Conservation (phyloP, 768 basidiomycete species). For the Boletales sp. region DNA sequence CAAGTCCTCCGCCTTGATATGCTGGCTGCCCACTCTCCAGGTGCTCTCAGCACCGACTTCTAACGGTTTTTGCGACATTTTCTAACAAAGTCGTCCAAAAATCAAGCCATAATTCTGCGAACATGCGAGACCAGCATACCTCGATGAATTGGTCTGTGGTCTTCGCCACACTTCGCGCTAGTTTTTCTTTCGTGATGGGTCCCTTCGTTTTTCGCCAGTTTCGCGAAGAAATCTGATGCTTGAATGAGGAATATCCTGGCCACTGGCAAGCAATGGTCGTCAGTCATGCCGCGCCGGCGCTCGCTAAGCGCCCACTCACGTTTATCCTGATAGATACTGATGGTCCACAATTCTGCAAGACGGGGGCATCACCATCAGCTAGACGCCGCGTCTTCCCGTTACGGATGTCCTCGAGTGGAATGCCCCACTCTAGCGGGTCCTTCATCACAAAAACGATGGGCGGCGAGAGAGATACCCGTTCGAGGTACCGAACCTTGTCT, state of each 20-base stretch:
- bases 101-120: too few relatives aligned
- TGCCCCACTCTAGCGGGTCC: conserved; percentile 53
- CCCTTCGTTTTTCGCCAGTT: conserved; percentile 71
- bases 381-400: conserved; percentile 53
- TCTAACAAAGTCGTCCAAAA: conserved; percentile 33
- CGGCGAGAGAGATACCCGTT: conserved; percentile 54
- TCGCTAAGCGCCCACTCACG: conserved; percentile 31
- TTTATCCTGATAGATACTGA: conserved; percentile 72
- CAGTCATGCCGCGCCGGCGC: not conserved
- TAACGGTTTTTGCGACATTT: conserved; percentile 38
- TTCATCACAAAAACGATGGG: conserved; percentile 61
- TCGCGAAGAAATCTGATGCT: conserved; percentile 67
- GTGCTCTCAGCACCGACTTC: conserved; percentile 45
- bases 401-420: conserved; percentile 56
- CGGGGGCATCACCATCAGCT: conserved; percentile 50
- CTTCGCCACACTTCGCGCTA: conserved; percentile 69
- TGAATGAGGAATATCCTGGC: conserved; percentile 75
- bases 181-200: conserved; percentile 66
- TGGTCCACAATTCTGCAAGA: conserved; percentile 65
- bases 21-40: conserved; percentile 55
- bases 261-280: conserved; percentile 41
- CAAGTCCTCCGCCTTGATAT: conserved; percentile 60
- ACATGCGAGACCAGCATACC: conserved; percentile 33
- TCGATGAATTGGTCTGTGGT: conserved; percentile 62
- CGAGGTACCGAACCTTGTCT: conserved; percentile 69